Percentiles rank a stretch among this genome's conserved stretches.
phyloP scores from a whole-genome alignment of 2,329 filamentous ascomycete species.

The Cytospora leucostoma region DNA sequence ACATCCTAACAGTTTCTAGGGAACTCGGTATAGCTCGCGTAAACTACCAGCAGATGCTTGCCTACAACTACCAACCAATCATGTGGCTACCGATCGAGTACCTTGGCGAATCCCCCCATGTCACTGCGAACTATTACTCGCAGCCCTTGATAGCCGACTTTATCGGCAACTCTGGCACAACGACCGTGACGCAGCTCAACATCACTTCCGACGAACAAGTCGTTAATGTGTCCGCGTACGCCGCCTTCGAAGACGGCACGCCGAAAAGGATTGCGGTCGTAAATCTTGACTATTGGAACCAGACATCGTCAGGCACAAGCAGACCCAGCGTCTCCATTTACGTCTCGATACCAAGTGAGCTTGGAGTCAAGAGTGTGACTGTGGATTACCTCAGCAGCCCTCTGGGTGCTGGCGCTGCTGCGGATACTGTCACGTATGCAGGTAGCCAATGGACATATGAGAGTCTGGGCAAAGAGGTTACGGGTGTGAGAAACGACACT shows the following conservation, averaged over 20 bases:
- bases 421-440: conserved; percentile 38
- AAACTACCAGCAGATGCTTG: conserved; percentile 39
- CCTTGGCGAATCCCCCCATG: conserved; percentile 35
- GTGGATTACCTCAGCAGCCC: conserved; percentile 38
- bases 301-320: conserved; percentile 31
- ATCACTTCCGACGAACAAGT: conserved; percentile 9
- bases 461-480: conserved; percentile 37
- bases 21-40: conserved; percentile 37
- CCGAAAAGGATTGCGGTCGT: conserved; percentile 35
- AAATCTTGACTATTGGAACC: conserved; percentile 41
- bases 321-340: conserved; percentile 31
- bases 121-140: conserved; percentile 40
- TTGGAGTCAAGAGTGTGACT: conserved; percentile 26
- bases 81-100: conserved; percentile 36
- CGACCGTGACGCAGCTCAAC: conserved; percentile 33
- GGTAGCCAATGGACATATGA: conserved; percentile 41
- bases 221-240: conserved; percentile 33
- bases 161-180: conserved; percentile 36
- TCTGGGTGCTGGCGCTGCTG: conserved; percentile 36
- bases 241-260: conserved; percentile 34
- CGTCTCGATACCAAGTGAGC: conserved; percentile 29
- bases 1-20: neutral
- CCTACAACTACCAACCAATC: conserved; percentile 33
- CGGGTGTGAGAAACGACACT: conserved; percentile 35
- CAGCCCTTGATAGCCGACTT: conserved; percentile 41